phyloP scores from a whole-genome alignment of 1,139 yeast species.

The Yamadazyma oceani region DNA sequence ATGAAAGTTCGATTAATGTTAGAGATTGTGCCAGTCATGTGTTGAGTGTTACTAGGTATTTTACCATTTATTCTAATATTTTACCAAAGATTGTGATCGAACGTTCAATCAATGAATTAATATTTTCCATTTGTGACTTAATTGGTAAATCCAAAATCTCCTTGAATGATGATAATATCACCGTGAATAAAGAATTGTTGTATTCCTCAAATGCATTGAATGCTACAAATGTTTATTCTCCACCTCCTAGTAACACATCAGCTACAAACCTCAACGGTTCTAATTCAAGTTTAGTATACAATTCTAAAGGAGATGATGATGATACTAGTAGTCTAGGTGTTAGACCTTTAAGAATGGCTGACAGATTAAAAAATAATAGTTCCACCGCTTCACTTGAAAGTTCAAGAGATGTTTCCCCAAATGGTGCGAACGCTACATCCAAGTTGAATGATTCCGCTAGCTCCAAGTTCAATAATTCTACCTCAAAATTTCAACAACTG shows the following conservation, averaged over 20 bases:
- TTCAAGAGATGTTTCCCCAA: slow-evolving; percentile 7
- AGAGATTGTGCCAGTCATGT: slow-evolving; percentile 75
- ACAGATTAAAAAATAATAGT: slow-evolving; percentile 29
- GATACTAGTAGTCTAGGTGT: slow-evolving; percentile 35
- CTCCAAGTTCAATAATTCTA: slow-evolving; percentile 4
- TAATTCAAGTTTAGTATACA: background rate
- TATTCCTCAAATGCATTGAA: background rate
- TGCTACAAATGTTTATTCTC: background rate
- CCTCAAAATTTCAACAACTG: slow-evolving; percentile 18
- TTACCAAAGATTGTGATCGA: slow-evolving; percentile 75
- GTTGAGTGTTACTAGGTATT: slow-evolving; percentile 78
- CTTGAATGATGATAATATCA: slow-evolving; percentile 3
- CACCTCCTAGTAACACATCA: background rate
- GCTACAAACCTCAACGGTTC: background rate
- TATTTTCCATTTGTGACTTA: slow-evolving; percentile 72
- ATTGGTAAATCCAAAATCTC: slow-evolving; percentile 24
- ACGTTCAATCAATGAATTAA: slow-evolving; percentile 75
- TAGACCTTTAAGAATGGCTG: slow-evolving; percentile 61
- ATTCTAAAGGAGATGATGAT: slow-evolving; percentile 14
- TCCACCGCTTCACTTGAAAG: slow-evolving; percentile 12
- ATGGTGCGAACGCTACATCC: slow-evolving; percentile 4
- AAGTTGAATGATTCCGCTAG: background rate
- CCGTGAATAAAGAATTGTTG: background rate
- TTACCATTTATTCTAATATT: slow-evolving; percentile 58
- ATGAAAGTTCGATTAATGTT: slow-evolving; percentile 41